Conservation (phyloP, 495 filamentous ascomycete genomes). For the Talaromyces wortmannii region DNA sequence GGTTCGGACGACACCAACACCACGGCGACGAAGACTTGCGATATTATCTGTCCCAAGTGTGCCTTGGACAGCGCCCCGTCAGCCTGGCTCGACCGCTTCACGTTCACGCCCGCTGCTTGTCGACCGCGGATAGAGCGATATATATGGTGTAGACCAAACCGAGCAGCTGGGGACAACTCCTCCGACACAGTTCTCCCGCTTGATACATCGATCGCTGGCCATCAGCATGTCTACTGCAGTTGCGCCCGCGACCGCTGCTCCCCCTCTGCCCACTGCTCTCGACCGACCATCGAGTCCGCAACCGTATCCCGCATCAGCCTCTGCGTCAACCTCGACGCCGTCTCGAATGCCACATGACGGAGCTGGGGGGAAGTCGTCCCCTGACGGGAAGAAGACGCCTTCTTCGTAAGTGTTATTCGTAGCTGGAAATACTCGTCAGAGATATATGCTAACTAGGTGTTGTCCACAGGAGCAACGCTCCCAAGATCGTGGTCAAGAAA, state of each 20-base stretch:
- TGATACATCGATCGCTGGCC: not conserved
- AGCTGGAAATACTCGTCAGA: not conserved
- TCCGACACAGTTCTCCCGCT: too few relatives aligned
- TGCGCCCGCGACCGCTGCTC: slow-evolving; percentile 37
- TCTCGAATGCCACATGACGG: slow-evolving; percentile 34
- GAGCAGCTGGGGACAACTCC: too few relatives aligned
- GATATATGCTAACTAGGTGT: not conserved
- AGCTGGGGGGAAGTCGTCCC: slow-evolving; percentile 31
- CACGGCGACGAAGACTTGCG: too few relatives aligned
- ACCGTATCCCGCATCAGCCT: slow-evolving; percentile 31
- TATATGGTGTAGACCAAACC: too few relatives aligned
- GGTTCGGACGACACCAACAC: too few relatives aligned
- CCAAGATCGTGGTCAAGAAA: slow-evolving; percentile 93
- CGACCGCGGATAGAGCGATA: too few relatives aligned
- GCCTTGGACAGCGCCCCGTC: too few relatives aligned
- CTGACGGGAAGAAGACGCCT: slow-evolving; percentile 46
- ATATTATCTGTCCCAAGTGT: too few relatives aligned
- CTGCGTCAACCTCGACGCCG: slow-evolving; percentile 26
- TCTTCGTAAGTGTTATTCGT: slow-evolving; percentile 43
- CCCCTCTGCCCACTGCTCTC: slow-evolving; percentile 40
- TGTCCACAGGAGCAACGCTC: slow-evolving; percentile 38
- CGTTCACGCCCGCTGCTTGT: too few relatives aligned
- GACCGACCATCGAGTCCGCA: slow-evolving; percentile 42
- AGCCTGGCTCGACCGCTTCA: too few relatives aligned
- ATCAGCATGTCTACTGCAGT: slow-evolving; percentile 46